A percentile compares a stretch with the other conserved stretches of the same genome.
Evolutionary conservation across 2,329 filamentous ascomycete species (phyloP).

Genomic region (Calonectria multiphialidica): DNA sequence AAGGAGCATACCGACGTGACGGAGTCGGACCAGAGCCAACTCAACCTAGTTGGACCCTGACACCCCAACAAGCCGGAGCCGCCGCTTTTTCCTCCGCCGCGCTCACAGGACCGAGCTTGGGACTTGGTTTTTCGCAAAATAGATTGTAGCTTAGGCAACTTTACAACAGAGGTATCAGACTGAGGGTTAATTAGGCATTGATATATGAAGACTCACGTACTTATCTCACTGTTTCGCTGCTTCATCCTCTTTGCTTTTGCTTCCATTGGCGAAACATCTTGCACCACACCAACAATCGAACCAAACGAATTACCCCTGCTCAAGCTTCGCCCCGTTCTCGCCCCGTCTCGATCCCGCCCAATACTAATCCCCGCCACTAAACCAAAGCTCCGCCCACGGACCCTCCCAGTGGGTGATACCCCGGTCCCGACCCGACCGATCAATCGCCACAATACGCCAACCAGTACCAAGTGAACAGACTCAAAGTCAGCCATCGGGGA

Average conservation of each 20-base stretch:
- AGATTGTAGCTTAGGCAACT: too few relatives aligned
- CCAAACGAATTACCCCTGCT: background rate
- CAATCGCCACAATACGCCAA: background rate
- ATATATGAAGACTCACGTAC: background rate
- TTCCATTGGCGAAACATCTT: background rate
- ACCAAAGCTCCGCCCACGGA: background rate
- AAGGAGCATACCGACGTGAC: background rate
- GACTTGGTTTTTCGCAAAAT: background rate
- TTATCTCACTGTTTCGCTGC: background rate
- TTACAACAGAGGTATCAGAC: too few relatives aligned
- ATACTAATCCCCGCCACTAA: slow-evolving; percentile 8
- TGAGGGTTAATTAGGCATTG: background rate
- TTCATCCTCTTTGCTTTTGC: background rate
- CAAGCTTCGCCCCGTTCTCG: background rate
- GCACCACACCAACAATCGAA: background rate
- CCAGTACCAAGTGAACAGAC: background rate
- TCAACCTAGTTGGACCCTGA: background rate
- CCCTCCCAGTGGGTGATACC: background rate
- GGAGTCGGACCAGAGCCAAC: background rate
- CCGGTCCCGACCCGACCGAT: background rate
- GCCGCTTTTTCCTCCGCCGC: background rate
- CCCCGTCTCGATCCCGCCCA: background rate
- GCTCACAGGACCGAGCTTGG: background rate
- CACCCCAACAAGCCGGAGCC: background rate
- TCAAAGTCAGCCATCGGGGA: background rate